Percentiles rank a stretch among this genome's conserved stretches.
These are phyloP conservation scores for Tolypocladium inflatum DNA, from an alignment of 2,329 filamentous ascomycete species.

Conservation along the genomic window DNA sequence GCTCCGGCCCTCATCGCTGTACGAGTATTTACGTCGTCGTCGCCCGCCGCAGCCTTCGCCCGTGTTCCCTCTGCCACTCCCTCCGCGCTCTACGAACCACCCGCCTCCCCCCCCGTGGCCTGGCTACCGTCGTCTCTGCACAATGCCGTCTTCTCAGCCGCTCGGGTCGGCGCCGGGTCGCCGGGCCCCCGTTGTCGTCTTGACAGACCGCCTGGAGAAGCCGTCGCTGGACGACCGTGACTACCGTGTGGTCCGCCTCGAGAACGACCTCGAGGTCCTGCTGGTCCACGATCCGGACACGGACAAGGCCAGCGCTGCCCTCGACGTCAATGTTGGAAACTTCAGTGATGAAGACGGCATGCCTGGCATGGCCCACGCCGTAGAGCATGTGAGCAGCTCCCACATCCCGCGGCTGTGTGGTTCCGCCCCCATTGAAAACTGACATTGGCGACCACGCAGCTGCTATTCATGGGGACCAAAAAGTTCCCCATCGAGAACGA, in stretches of 20 bases:
- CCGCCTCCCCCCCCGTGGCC: not conserved
- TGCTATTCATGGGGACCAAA: slow-evolving; percentile 97
- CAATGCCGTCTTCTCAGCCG: slow-evolving; percentile 22
- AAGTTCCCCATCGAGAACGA: slow-evolving; percentile 96
- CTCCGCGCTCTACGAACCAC: not conserved
- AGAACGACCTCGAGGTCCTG: slow-evolving; percentile 82
- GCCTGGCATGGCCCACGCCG: slow-evolving; percentile 90
- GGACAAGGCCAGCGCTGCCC: slow-evolving; percentile 90
- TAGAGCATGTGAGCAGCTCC: slow-evolving; percentile 63
- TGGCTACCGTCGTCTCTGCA: slow-evolving; percentile 2
- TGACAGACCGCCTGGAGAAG: slow-evolving; percentile 70
- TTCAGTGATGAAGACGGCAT: slow-evolving; percentile 88
- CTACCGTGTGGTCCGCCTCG: slow-evolving; percentile 77
- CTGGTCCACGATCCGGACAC: slow-evolving; percentile 91
- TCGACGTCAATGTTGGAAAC: slow-evolving; percentile 93
- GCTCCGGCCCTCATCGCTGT: not conserved
- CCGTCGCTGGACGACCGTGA: slow-evolving; percentile 76
- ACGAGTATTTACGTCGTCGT: not conserved
- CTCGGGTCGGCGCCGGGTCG: slow-evolving; percentile 21
- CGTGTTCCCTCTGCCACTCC: not conserved
- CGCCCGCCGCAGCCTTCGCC: not conserved
- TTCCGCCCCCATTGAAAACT: slow-evolving; percentile 5
- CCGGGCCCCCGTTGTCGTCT: slow-evolving; percentile 20
- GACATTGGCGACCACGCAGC: slow-evolving; percentile 23
- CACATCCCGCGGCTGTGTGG: not conserved